Base-by-base conservation (phyloP, 139 green algal genomes). In the Chlamydomonas urium region DNA sequence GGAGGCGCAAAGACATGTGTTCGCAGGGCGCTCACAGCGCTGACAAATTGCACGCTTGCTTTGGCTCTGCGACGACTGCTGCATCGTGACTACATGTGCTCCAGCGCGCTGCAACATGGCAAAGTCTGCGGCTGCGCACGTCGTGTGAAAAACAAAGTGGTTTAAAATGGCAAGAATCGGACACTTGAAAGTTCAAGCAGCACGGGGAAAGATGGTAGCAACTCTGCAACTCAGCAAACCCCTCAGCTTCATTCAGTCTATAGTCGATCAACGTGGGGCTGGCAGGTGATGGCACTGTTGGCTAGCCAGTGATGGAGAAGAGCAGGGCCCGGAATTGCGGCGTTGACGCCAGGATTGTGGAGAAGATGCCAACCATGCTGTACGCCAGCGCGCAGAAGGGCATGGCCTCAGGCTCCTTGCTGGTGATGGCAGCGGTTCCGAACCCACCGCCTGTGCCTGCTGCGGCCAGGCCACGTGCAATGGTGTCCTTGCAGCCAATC, bases 311-410 rank as follows among this genome's bases (percentile, higher is more conserved):
- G 38, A 94, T 92, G 31, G 48, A 68, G 34, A 93, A 74, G 1
- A 93, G 72, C 5, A 66, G 10, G 14, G 65, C 17, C 1, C 78
- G 66, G 29, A 93, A 77, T 1, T 53, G 26, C 14, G 92, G 92
- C 1, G 88, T 45, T 17, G 79, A 72, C 6, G 79, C 81, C 3
- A 93, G 63, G 10, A 93, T 38, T 14, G 85, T 91, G n/a, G 86
- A 89, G 3, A 88, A 73, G 78, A 96, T 91, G 69, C 91, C 92
- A 23, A 89, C 90, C 66, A 96, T 75, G 5, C 85, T 87, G 66
- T 96, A 96, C 14, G 82, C 82, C 36, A 97, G 72, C 1, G 91
- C 92, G 57, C 86, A 93, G 77, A 93, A 97, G 4, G 92, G 92
- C 35, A 97, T 74, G 4, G 91, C 87, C 65, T 96, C 89, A 19